Base-by-base conservation (phyloP, 1,284 basidiomycete species). In the Volvariella volvacea region DNA sequence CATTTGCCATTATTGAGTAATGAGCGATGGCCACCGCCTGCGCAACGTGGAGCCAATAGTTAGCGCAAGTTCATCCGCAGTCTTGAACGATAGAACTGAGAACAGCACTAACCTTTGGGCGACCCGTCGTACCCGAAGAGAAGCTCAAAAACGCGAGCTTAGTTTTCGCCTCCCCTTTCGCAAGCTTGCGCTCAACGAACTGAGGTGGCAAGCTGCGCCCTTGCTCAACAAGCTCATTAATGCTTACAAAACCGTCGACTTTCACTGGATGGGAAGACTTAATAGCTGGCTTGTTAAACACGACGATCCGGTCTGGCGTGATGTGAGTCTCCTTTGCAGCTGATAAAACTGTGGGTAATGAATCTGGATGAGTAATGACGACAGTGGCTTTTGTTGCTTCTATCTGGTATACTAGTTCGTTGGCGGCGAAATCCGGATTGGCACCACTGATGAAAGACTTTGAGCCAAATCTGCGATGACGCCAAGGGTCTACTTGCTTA, bases 101-200 rank as follows among this genome's bases (percentile, higher is more conserved):
- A n/a, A 9, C 6, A 32, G 10, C 33, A 38, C 45, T 40, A 14
- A 63, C 67, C 61, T 70, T 68, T 6, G 67, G 67, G 34, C 58
- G 64, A 3, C 68, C 69, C 4, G 68, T 71, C 0, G 69, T 71
- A 17, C 88, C 88, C 41, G 80, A 85, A 1, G 83, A 87, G 58
- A 89, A 88, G 51, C 71, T 80, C 41, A 88, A 63, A 50, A 88
- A 77, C 0, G 88, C 88, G 2, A 89, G 55, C 55, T 83, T 89
- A 10, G 73, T 79, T 61, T 70, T 78, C 17, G 64, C 80, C 59
- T 88, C 87, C 3, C 83, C 86, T 0, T 72, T 69, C 4, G 52
- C 57, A 40, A 91, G 62, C 45, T 41, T 64, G 32, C 57, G 59
- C 51, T 78, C 75, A 22, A 58, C 45, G 45, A 72, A 73, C 40